phyloP scores from a whole-genome alignment of 83 land plant species.

The Picea mariana region DNA sequence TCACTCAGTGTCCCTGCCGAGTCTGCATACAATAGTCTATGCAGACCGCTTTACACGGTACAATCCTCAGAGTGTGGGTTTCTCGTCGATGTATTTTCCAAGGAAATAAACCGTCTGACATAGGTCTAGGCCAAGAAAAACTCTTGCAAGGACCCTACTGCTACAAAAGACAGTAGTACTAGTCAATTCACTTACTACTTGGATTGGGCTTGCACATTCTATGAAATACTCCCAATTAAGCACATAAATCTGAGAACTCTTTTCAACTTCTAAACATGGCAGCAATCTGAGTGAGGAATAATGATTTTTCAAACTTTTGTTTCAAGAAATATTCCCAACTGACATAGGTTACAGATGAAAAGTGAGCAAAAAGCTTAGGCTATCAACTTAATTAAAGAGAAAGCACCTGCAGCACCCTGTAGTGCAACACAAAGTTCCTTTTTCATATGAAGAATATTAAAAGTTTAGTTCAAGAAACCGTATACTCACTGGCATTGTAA shows the following conservation, averaged over 20 bases:
- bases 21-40: too few relatives aligned
- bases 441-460: neutral
- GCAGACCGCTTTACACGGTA: too few relatives aligned
- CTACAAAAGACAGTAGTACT: neutral
- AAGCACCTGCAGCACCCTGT: neutral
- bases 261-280: neutral
- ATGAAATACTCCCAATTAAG: neutral
- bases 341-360: neutral
- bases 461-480: neutral
- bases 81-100: too few relatives aligned
- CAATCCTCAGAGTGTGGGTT: too few relatives aligned
- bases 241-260: neutral
- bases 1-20: too few relatives aligned
- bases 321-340: neutral
- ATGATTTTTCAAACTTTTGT: neutral
- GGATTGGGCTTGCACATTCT: neutral
- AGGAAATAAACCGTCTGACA: slow-evolving; percentile 1
- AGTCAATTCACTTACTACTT: neutral
- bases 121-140: slow-evolving; percentile 6
- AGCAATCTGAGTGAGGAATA: neutral
- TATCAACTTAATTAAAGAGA: neutral
- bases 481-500: neutral
- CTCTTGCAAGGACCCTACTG: slow-evolving; percentile 1
- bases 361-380: neutral
- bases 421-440: neutral